Base-by-base conservation (phyloP, 306 rosid species). In the Astragalus membranaceus region DNA sequence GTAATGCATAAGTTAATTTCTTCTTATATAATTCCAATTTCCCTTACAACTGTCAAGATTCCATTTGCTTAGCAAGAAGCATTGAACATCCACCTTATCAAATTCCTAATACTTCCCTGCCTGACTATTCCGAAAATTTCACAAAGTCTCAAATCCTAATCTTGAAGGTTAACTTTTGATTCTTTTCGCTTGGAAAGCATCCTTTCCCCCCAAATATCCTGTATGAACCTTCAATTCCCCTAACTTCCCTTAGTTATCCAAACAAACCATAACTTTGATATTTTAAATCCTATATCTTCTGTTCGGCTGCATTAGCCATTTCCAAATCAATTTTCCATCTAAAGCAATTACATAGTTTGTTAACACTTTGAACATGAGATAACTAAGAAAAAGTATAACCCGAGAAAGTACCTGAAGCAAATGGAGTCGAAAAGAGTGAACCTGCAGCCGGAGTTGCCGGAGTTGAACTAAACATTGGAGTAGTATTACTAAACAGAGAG, bases 371-470 rank as follows among this genome's bases (percentile, higher is more conserved):
- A 57, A 56, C 63, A 39, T 62, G 50, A 14, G 54, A 20, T 41
- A 54, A 36, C 36, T 7, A 49, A 7, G 42, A 53, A 7, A 53
- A 64, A 46, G 41, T 13, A 71, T 80, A 66, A 43, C 51, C 23
- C 50, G 53, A 74, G 64, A 78, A 75, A 57, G 64, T 87, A 91
- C 99, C 97, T 66, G 96, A 78, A 75, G 85, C 84, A 80, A 87
- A 92, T 55, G 98, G 90, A 66, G 85, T 75, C 59, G 95, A 80
- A 79, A 90, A 91, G 73, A 91, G 85, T 62, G 97, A 84, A 73
- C 80, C 51, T 80, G 87, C 86, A 15, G 80, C 75, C 8, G 89
- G 84, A 58, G 90, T 80, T 17, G 80, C 75, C 8, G 89, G 84
- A 58, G 90, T 80, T 17, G 89, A 8, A 76, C 86, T 78, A 58